Base-by-base conservation (phyloP, 2,329 filamentous ascomycete genomes). In the Pseudogymnoascus sp. region DNA sequence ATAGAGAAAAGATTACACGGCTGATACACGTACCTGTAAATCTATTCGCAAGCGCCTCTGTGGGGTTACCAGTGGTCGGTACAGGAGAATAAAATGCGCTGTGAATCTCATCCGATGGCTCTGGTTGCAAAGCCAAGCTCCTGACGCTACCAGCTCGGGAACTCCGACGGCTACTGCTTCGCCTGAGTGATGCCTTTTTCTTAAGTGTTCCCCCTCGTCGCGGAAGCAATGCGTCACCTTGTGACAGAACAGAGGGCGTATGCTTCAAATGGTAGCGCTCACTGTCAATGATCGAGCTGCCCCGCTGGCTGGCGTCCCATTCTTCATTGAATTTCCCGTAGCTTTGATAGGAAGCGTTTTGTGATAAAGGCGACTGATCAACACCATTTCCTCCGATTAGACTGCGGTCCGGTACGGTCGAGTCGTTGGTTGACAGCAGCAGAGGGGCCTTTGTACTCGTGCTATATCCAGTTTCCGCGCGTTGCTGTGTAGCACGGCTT, bases 11-110 rank as follows among this genome's bases (percentile, higher is more conserved):
- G 61, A 5, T 23, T 62, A 41, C 23, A 34, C 15, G 21, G 13
- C 26, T 19, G 34, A n/a, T 56, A 58, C 33, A 65, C 82, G 62
- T 79, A 91, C 91, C 82, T 78, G 96, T 89, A 71, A 99, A 99
- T 59, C 94, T 83, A 67, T 85, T 89, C 41, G 90, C 88, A 28
- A 99, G 79, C 57, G 89, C 80, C 61, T 97, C 92, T 1, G 94
- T 97, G 2, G 94, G 94, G 58, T 85, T 91, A 3, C 90, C 90
- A 15, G 82, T 83, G 4, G 90, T 96, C 2, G 92, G 94, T 33
- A 99, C 87, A 1, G 94, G 94, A 56, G 90, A 91, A 71, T 85
- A 86, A 71, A 96, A 96, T 41, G 88, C 90, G 73, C 89, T 96
- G 71, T 92, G 88, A 65, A 80, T 78, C 70, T 90, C 85, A 61